Conservation (phyloP, 306 rosid species). For the Aeschynomene evenia region DNA sequence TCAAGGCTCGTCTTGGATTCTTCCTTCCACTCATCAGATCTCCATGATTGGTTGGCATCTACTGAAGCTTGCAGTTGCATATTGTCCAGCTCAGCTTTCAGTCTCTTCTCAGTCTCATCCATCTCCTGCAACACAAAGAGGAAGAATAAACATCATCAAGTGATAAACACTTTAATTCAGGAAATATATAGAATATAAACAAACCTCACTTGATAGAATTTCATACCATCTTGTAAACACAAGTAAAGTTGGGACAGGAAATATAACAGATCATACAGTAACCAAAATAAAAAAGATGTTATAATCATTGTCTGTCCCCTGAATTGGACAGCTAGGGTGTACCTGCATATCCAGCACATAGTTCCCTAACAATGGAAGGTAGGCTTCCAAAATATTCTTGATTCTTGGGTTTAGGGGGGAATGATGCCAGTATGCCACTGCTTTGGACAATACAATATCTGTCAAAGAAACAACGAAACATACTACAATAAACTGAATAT, state of each 20-base stretch:
- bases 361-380: neutral
- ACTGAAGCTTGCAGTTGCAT: conserved; percentile 35
- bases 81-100: conserved; percentile 52
- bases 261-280: neutral
- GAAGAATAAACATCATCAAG: neutral
- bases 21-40: conserved; percentile 38
- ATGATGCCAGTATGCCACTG: neutral
- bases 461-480: neutral
- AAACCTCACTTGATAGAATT: neutral
- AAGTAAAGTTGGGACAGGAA: neutral
- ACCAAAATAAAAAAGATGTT: neutral
- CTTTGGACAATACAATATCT: neutral
- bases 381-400: neutral
- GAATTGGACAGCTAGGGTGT: neutral
- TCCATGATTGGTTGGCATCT: conserved; percentile 29
- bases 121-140: conserved; percentile 52
- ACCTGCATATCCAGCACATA: neutral
- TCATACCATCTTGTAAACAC: neutral
- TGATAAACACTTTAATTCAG: neutral
- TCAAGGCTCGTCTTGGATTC: conserved; percentile 32
- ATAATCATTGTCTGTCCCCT: neutral
- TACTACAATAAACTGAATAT: neutral
- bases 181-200: neutral
- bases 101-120: conserved; percentile 59
- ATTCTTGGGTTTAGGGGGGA: no score